Percentiles rank a stretch among this genome's conserved stretches.
phyloP scores from a whole-genome alignment of 495 filamentous ascomycete species.

The Penicillium odoratum region DNA sequence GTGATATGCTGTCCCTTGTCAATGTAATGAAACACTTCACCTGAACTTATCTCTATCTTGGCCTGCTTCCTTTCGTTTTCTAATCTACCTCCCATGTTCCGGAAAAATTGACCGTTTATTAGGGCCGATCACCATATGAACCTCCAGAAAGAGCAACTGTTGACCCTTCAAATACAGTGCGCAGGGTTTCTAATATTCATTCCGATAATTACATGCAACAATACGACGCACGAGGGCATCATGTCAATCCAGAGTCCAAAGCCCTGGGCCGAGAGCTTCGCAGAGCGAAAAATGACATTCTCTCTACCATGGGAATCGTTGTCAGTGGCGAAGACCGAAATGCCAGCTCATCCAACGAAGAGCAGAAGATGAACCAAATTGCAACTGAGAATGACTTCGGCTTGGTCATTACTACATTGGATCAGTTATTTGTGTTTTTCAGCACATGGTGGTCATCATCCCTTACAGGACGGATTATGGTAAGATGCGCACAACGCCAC shows the following conservation, averaged over 20 bases:
- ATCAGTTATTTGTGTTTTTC: constrained; percentile 42
- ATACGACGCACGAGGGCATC: constrained; percentile 70
- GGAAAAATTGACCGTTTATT: constrained; percentile 23
- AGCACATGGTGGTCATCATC: constrained; percentile 47
- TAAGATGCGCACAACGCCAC: constrained; percentile 19
- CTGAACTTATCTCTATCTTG: neutral
- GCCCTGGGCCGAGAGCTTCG: constrained; percentile 42
- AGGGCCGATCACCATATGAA: constrained; percentile 76
- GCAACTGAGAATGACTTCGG: constrained; percentile 52
- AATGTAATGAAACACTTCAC: neutral
- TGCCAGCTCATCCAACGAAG: constrained; percentile 33
- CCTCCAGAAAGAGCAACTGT: constrained; percentile 42
- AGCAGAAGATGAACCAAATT: constrained; percentile 43
- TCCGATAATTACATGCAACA: constrained; percentile 56
- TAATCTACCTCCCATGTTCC: neutral
- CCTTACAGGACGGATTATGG: constrained; percentile 48
- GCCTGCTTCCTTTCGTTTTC: constrained; percentile 1
- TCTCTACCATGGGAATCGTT: constrained; percentile 56
- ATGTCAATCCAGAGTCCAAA: constrained; percentile 59
- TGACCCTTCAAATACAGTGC: constrained; percentile 22
- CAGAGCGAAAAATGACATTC: constrained; percentile 58
- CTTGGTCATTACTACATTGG: constrained; percentile 45
- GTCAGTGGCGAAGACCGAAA: constrained; percentile 46
- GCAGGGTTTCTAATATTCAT: constrained; percentile 38
- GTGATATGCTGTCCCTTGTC: neutral